Conservation (phyloP, 768 basidiomycete species). For the Tubosaeta sp. region DNA sequence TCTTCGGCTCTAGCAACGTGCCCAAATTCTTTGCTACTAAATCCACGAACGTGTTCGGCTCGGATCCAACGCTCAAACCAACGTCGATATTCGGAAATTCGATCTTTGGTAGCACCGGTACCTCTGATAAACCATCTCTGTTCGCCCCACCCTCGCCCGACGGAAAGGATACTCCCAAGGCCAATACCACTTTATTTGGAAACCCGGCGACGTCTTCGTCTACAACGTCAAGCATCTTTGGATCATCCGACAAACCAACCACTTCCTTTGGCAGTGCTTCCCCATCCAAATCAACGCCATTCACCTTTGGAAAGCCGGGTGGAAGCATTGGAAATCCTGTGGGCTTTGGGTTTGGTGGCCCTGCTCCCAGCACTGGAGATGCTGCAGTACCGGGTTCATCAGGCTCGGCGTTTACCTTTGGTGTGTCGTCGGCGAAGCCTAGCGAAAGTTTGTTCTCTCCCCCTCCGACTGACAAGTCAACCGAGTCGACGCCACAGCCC, state of each 20-base stretch:
- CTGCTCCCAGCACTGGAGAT: constrained; percentile 19
- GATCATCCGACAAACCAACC: constrained; percentile 21
- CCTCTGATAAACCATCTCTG: constrained; percentile 8
- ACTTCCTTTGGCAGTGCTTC: constrained; percentile 28
- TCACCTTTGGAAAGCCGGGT: constrained; percentile 29
- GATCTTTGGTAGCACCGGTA: constrained; percentile 19
- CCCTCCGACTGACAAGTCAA: constrained; percentile 24
- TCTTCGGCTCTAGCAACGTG: constrained; percentile 12
- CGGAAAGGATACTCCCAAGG: constrained; percentile 14
- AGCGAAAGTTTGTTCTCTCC: constrained; percentile 26
- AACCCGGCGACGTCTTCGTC: constrained; percentile 9
- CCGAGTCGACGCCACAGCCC: constrained; percentile 29
- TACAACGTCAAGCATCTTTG: constrained; percentile 17
- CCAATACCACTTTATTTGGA: constrained; percentile 17
- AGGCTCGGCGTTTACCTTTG: constrained; percentile 23
- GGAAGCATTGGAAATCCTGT: constrained; percentile 62
- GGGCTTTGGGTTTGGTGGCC: constrained; percentile 47
- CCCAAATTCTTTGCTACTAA: constrained; percentile 26
- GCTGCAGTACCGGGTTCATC: constrained; percentile 10
- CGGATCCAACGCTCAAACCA: constrained; percentile 22
- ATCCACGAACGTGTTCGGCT: constrained; percentile 12
- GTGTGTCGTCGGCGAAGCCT: constrained; percentile 16
- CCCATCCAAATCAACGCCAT: constrained; percentile 20
- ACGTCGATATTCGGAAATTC: constrained; percentile 23
- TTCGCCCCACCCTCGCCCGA: constrained; percentile 11